Percentiles rank a stretch among this genome's conserved stretches.
phyloP scores from a whole-genome alignment of 768 basidiomycete genomes.

The Lentinula raphanica region DNA sequence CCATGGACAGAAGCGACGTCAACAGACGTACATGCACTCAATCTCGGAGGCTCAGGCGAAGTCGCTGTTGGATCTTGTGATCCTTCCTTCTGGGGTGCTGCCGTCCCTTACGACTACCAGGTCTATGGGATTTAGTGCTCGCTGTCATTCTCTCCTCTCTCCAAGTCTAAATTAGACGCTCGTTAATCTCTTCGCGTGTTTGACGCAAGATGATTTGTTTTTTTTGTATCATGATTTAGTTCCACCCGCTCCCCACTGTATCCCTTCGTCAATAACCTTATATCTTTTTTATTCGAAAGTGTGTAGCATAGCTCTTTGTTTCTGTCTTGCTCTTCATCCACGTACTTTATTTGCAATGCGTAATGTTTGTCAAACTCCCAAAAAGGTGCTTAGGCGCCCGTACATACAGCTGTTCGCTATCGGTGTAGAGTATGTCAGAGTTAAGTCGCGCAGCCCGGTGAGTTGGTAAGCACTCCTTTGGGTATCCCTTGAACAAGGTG shows the following conservation, averaged over 20 bases:
- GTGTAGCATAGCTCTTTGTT: neutral
- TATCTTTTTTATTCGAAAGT: neutral
- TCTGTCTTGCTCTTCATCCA: neutral
- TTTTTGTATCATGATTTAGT: neutral
- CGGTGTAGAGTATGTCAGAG: no score
- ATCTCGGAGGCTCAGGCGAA: slow-evolving; percentile 55
- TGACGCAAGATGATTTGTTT: no score
- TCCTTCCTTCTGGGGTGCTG: slow-evolving; percentile 62
- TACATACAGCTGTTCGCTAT: no score
- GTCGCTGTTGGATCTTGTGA: slow-evolving; percentile 54
- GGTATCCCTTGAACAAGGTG: no score
- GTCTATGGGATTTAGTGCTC: slow-evolving; percentile 1
- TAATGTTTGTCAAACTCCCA: neutral
- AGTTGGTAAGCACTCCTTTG: no score
- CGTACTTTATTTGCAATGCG: neutral
- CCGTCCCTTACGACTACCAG: slow-evolving; percentile 70
- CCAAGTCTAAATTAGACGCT: no score
- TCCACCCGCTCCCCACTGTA: neutral
- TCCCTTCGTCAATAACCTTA: neutral
- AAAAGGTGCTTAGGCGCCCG: no score
- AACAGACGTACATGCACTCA: slow-evolving; percentile 49
- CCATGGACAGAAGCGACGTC: slow-evolving; percentile 52
- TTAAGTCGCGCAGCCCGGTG: no score
- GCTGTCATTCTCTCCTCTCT: no score
- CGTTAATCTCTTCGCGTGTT: no score